Conservation (phyloP, 139 green algal species). For the Chlorokybus atmophyticus region DNA sequence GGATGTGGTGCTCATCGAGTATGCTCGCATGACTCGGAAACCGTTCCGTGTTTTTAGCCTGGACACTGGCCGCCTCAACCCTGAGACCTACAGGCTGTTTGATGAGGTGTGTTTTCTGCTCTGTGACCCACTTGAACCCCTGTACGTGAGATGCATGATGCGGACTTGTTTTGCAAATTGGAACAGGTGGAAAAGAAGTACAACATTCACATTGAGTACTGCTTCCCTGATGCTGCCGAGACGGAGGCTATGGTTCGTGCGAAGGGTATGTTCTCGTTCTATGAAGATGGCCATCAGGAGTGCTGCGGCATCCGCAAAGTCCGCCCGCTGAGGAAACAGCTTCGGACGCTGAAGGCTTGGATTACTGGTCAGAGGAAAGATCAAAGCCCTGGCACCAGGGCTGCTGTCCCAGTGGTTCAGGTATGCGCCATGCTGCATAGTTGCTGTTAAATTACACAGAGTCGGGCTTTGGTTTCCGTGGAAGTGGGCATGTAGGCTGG, state of each 20-base stretch:
- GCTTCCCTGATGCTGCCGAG: slow-evolving; percentile 84
- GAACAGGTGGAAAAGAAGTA: slow-evolving; percentile 91
- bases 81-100: slow-evolving; percentile 79
- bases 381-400: slow-evolving; percentile 84
- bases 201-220: slow-evolving; percentile 94
- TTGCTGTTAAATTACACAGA: neutral
- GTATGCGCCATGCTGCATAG: neutral
- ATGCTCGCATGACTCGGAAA: slow-evolving; percentile 84
- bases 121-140: too few species aligned
- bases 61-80: slow-evolving; percentile 93
- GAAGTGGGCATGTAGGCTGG: neutral
- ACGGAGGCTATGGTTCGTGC: slow-evolving; percentile 73
- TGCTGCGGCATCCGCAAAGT: slow-evolving; percentile 88
- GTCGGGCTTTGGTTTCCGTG: too few species aligned
- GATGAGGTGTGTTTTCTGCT: slow-evolving; percentile 11
- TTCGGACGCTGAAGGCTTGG: slow-evolving; percentile 79
- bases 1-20: slow-evolving; percentile 95
- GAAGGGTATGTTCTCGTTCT: slow-evolving; percentile 98
- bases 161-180: too few species aligned
- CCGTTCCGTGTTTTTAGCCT: slow-evolving; percentile 92
- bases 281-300: slow-evolving; percentile 92
- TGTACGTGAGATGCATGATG: too few species aligned
- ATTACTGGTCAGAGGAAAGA: slow-evolving; percentile 98
- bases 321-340: slow-evolving; percentile 66
- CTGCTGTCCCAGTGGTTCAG: slow-evolving; percentile 62